Evolutionary conservation across 163 green algal genomes (phyloP), one percentile per base, ranked within the genome.

Genomic region (Scenedesmus sp.): DNA sequence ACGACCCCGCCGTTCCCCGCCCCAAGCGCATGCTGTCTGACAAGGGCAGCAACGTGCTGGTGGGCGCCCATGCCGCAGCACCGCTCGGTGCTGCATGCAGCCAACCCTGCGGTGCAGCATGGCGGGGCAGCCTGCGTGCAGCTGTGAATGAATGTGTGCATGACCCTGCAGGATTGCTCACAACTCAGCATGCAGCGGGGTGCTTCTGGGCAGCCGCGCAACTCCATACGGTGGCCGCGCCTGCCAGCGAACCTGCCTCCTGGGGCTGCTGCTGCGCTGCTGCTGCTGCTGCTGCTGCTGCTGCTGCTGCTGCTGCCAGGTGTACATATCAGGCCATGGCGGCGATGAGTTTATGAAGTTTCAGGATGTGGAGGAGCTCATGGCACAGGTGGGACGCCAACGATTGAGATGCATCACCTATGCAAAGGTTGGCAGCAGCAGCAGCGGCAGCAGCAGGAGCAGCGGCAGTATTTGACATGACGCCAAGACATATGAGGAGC

Each of bases 291-390:
- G 35, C 51, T 61, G 56, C 37, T 59, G 51, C 56, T 80, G 33
- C 26, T 70, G 37, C 37, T 33, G 83, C 53, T 53, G 51, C 46
- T 78, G 53, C 83, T 80, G n/a, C 51, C 93, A 96, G 93, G 51
- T 98, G 3, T 99, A 97, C 92, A 92, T 99, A 18, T 97, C 96
- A 0, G 97, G 97, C 3, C 97, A 99, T 87, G 97, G 97, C 1
- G 97, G 97, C 24, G 94, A 98, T 70, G 95, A 96, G 43, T 99
- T 99, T 81, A 93, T 99, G 44, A 99, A 99, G 91, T 98, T 99
- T 76, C 95, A 96, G 79, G 97, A 98, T 72, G 91, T 95, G 13
- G 91, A 97, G 72, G 96, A 98, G 89, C 92, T 98, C 9, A 95
- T 96, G 86, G 95, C 85, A 24, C 88, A 86, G 87, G 73, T 92